phyloP scores from a whole-genome alignment of 139 green algal genomes.

The Edaphochlamys debaryana region DNA sequence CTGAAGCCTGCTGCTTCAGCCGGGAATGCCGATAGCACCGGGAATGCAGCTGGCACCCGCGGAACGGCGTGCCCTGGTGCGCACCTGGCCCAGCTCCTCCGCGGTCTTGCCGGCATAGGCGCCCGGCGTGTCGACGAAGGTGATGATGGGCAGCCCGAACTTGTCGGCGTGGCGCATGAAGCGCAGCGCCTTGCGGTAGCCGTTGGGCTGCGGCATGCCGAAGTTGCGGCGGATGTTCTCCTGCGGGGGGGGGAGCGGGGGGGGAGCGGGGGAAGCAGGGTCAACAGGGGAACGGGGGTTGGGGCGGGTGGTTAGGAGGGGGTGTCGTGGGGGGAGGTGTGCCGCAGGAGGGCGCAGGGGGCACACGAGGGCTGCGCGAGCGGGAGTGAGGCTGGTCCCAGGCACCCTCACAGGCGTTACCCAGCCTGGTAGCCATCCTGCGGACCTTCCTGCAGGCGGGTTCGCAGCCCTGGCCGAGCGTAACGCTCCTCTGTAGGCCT shows the following conservation, averaged over 20 bases:
- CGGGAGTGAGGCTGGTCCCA: too few species aligned
- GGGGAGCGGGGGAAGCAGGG: not conserved
- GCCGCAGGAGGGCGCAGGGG: too few species aligned
- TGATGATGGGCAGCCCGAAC: conserved; percentile 96
- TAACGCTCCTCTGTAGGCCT: not conserved
- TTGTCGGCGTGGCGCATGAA: conserved; percentile 98
- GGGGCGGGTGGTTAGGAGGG: not conserved
- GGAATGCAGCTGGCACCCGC: too few species aligned
- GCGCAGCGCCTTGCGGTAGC: conserved; percentile 96
- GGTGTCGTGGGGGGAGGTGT: not conserved
- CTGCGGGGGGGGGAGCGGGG: conserved; percentile 54
- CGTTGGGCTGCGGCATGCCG: conserved; percentile 95
- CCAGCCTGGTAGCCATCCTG: too few species aligned
- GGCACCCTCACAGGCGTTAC: too few species aligned
- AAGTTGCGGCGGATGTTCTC: conserved; percentile 97
- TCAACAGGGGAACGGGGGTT: too few species aligned
- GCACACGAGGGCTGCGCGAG: too few species aligned
- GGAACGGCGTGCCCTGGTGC: too few species aligned
- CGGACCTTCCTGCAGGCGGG: too few species aligned
- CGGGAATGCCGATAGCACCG: too few species aligned
- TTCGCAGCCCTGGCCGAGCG: too few species aligned
- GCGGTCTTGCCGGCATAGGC: conserved; percentile 92
- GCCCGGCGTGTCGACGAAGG: conserved; percentile 97
- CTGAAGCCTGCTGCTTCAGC: too few species aligned
- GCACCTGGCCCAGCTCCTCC: conserved; percentile 95